Conservation (phyloP, 2,329 filamentous ascomycete genomes). For the Paramyrothecium sp. region DNA sequence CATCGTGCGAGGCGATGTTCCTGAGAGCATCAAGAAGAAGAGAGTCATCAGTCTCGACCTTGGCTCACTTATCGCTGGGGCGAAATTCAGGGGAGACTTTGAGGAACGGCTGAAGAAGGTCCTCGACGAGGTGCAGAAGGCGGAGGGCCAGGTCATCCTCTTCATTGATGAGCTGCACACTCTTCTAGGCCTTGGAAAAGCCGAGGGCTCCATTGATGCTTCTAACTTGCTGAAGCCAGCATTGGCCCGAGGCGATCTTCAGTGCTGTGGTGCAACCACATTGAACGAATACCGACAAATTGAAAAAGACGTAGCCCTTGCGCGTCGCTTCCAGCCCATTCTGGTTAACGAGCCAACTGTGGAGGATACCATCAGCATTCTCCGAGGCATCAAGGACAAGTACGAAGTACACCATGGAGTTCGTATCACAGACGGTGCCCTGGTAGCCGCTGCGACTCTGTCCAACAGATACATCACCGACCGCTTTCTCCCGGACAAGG, state of each 20-base stretch:
- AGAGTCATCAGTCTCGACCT: slow-evolving; percentile 84
- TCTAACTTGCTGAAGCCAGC: slow-evolving; percentile 94
- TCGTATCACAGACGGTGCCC: slow-evolving; percentile 84
- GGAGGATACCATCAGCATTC: slow-evolving; percentile 89
- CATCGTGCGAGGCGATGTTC: slow-evolving; percentile 89
- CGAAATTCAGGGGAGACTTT: slow-evolving; percentile 94
- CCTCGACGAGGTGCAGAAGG: slow-evolving; percentile 85
- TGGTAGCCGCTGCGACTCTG: slow-evolving; percentile 88
- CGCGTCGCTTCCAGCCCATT: slow-evolving; percentile 91
- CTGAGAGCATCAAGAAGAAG: slow-evolving; percentile 95
- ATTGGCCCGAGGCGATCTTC: slow-evolving; percentile 86
- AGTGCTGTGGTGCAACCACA: slow-evolving; percentile 94
- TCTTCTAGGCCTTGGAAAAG: slow-evolving; percentile 87
- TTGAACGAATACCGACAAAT: slow-evolving; percentile 89
- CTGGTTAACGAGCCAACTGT: slow-evolving; percentile 89
- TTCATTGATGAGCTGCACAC: slow-evolving; percentile 96
- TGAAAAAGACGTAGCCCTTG: slow-evolving; percentile 93
- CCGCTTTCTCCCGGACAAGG: slow-evolving; percentile 93
- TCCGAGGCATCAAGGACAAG: slow-evolving; percentile 94
- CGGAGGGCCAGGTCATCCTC: slow-evolving; percentile 84
- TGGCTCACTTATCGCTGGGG: slow-evolving; percentile 89
- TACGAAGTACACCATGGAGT: slow-evolving; percentile 98
- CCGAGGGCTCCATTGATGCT: slow-evolving; percentile 94
- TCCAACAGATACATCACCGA: slow-evolving; percentile 97
- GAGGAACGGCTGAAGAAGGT: slow-evolving; percentile 92